Evolutionary conservation across 495 filamentous ascomycete species (phyloP), one percentile per base, ranked within the genome.

Genomic region (Trichoderma erinaceum): DNA sequence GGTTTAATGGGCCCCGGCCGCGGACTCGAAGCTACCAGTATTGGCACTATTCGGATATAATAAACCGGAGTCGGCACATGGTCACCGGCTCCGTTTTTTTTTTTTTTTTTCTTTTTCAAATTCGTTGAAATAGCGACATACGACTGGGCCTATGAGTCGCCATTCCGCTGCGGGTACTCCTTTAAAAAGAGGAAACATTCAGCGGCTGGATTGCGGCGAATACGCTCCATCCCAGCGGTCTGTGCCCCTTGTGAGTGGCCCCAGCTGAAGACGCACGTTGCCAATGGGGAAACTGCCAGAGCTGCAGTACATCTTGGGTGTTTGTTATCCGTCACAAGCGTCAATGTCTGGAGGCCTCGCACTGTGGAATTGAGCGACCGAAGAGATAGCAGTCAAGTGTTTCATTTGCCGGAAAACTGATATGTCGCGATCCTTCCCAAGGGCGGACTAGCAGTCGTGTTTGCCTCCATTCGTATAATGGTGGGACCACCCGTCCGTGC

Each of bases 1-100:
- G 56, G 56, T 32, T 61, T 61, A 61, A 61, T 13, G 56, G 56
- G 12, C 23, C 23, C 56, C 23, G 56, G 23, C 27, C 56, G 56
- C 23, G 56, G 56, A 11, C 27, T 61, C 13, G 27, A 12, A 13
- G 56, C 23, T 32, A 21, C 56, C 5, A 16, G 56, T 61, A 7
- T 61, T n/a, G 48, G 18, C 18, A 18, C 44, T 11, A 25, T 32
- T 61, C 56, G 56, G 56, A 61, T 13, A 61, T 61, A 61, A 61
- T 5, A 61, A 7, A 11, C 27, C 23, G 56, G 25, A 29, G 4
- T 11, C 56, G 56, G 48, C 48, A 52, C 48, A 21, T 18, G 48
- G 56, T 61, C 56, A 13, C 25, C 25, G 23, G 56, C 56, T 61
- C 56, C 56, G 27, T 27, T 61, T 29, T 56, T 21, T 21, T 52